Base-by-base conservation (phyloP, 176 grass and related monocot genomes). In the Rhipidocladum racemiflorum region DNA sequence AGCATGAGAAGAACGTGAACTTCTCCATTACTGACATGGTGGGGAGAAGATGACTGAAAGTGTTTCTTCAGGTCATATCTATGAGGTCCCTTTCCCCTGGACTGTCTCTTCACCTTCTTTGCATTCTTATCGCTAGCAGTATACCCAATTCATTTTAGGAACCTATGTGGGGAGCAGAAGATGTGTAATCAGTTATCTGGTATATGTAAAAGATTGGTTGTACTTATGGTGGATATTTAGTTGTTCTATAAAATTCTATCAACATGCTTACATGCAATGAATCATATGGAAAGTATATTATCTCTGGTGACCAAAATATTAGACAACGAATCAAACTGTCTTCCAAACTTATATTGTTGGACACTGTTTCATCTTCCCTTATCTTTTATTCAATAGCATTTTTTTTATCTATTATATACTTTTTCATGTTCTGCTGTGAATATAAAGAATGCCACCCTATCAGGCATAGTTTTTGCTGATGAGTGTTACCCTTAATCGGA, bases 191-290 rank as follows among this genome's bases (percentile, higher is more conserved):
- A 86, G 38, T 40, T 78, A 42, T 50, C 49, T 86, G 57, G 57
- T 86, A 78, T 76, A 83, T 86, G 68, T 86, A 66, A 82, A 74
- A 79, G 50, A 83, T 86, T 90, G 67, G 40, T 82, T 90, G 67
- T 79, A 90, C 17, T 78, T 53, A 74, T 72, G 56, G 68, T 83
- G 74, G 62, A 20, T 54, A 21, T 67, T 78, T 59, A 83, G 49
- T 68, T 85, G 24, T n/a, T 57, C 55, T 76, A 68, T 80, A 81
- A 85, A 70, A 16, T 44, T 46, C 73, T 24, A 45, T 83, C 29
- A 68, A 66, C 59, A 83, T 78, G 29, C 9, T 23, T 61, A 60
- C 59, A 83, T 78, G 23, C 9, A 53, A 18, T 51, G 46, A 73
- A 65, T 78, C 86, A 77, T 35, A 74, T 42, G 62, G 56, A 20